These are phyloP conservation scores for Knufia petricola DNA, from an alignment of 2,329 filamentous ascomycete genomes.

Conservation along the genomic window DNA sequence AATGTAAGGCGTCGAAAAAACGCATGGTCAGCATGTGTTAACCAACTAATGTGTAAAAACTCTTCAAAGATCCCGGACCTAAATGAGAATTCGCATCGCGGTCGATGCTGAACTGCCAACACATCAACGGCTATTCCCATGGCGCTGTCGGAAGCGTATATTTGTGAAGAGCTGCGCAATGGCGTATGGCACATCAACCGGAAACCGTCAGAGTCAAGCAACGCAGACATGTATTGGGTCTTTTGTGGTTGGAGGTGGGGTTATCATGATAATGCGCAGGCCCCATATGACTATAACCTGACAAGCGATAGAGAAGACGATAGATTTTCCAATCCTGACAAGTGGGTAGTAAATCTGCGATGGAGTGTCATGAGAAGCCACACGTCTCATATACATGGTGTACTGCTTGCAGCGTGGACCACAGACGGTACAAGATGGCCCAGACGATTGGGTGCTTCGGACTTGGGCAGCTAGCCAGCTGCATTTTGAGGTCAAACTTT, in stretches of 20 bases:
- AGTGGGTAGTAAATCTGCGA: conserved; percentile 4
- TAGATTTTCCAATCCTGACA: conserved; percentile 9
- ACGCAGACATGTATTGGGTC: conserved; percentile 4
- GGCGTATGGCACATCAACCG: conserved; percentile 2
- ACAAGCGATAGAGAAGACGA: background rate
- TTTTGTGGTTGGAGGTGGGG: background rate
- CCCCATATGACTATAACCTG: conserved; percentile 1
- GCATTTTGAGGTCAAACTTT: background rate
- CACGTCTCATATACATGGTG: background rate
- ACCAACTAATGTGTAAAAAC: background rate
- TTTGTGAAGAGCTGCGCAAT: conserved; percentile 1
- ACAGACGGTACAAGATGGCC: background rate
- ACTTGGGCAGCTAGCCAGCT: conserved; percentile 10
- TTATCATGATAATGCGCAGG: conserved; percentile 1
- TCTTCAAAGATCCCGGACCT: conserved; percentile 1
- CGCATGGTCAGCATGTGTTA: background rate
- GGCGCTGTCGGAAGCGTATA: background rate
- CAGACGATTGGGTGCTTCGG: conserved; percentile 5
- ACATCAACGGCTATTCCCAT: conserved; percentile 10
- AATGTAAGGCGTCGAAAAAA: conserved; percentile 7
- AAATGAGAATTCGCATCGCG: background rate
- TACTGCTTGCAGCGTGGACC: background rate
- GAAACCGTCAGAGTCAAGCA: background rate
- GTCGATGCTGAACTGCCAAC: conserved; percentile 8
- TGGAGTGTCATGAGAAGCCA: conserved; percentile 2